Conservation (phyloP, 2,329 filamentous ascomycete species). For the Apiospora rasikravindrae region DNA sequence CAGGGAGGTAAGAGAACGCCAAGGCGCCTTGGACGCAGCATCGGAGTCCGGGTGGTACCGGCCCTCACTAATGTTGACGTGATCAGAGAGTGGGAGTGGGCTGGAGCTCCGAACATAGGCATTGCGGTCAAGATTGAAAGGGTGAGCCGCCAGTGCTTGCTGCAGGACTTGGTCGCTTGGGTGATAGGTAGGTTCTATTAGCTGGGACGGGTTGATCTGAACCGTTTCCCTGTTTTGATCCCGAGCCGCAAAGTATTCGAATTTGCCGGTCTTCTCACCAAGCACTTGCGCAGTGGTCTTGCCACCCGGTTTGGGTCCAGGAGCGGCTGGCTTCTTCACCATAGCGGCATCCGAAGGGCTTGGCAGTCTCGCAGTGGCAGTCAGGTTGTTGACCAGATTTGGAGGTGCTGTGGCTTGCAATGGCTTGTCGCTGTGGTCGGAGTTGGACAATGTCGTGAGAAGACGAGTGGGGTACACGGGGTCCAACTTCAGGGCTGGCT, state of each 20-base stretch:
- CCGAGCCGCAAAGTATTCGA: conserved; percentile 46
- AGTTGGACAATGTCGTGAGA: neutral
- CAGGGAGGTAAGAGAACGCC: conserved; percentile 20
- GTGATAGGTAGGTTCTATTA: neutral
- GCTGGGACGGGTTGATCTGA: neutral
- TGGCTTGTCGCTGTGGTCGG: neutral
- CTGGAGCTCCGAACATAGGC: neutral
- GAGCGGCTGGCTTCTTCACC: conserved; percentile 39
- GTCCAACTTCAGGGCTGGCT: neutral
- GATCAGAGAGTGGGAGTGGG: conserved; percentile 25
- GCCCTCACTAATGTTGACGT: conserved; percentile 20
- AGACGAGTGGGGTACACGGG: neutral
- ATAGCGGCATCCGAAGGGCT: conserved; percentile 39
- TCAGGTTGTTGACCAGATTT: neutral
- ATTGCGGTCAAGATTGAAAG: neutral
- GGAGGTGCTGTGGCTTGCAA: neutral
- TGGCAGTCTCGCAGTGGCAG: conserved; percentile 26
- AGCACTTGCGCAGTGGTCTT: conserved; percentile 38
- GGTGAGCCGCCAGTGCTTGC: neutral
- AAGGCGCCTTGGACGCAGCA: conserved; percentile 18
- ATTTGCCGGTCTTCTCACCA: conserved; percentile 44
- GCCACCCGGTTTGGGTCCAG: conserved; percentile 32
- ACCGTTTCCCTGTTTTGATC: conserved; percentile 41
- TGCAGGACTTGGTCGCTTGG: neutral
- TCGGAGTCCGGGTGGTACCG: neutral